Base-by-base conservation (phyloP, 2,329 filamentous ascomycete genomes). In the Ceratocystis papillata region DNA sequence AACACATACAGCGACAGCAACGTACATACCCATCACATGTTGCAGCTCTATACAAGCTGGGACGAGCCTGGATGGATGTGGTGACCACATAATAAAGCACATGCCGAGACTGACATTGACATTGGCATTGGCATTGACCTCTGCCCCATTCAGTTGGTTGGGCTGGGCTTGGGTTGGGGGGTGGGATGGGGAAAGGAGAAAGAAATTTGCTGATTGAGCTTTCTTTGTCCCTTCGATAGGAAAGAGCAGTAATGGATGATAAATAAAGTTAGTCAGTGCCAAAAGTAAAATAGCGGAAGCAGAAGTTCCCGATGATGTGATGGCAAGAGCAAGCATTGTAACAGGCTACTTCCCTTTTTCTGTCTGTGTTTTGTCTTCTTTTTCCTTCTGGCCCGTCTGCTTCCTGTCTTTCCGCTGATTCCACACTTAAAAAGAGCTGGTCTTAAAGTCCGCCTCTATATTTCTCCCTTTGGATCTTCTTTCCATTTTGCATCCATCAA, bases 121-220 rank as follows among this genome's bases (percentile, higher is more conserved):
- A 50, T 50, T 50, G 48, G 48, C 48, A 50, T 50, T 50, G 48
- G 48, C 48, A 50, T 50, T 50, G 48, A 22, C 48, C 17, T 50
- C 22, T 8, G 48, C 48, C n/a, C 37, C 37, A 15, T 41, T 41
- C 37, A 41, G 37, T 41, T 12, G 37, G 17, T 25, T 50, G 48
- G 48, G 17, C n/a, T 20, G 48, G 17, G n/a, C 20, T 15, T 48
- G 48, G 5, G 8, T 8, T 5, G n/a, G 20, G 46, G 22, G 1
- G n/a, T n/a, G 46, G 17, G 45, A 8, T 20, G n/a, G 45, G 12
- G 46, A 50, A 22, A 22, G n/a, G 46, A 22, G 46, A 22, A 20
- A 22, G 45, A 48, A 17, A 50, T 8, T 22, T 50, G 46, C 22
- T 1, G 46, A 4, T 10, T 20, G 17, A 50, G 17, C 46, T 41